Evolutionary conservation across 163 green algal genomes (phyloP).

Genomic region (Scenedesmus sp.): DNA sequence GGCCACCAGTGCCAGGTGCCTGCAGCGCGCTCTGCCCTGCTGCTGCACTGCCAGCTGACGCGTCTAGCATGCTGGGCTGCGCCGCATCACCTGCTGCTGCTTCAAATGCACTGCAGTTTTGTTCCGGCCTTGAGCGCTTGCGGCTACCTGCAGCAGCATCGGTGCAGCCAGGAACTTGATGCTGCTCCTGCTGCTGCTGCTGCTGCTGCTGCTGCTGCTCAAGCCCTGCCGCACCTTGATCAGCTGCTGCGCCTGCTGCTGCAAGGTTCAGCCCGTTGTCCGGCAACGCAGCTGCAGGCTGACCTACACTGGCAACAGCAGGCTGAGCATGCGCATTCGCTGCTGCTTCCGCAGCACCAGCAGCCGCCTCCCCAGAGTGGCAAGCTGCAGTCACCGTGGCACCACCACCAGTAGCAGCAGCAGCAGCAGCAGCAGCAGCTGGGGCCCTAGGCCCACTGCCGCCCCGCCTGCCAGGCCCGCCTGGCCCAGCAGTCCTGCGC

Average conservation of each 20-base stretch:
- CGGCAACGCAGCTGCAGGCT: not conserved
- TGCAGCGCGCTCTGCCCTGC: not conserved
- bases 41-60: not conserved
- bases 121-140: not conserved
- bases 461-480: not conserved
- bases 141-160: conserved; percentile 6
- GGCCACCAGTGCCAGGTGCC: not conserved
- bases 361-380: not conserved
- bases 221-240: not conserved
- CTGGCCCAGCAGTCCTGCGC: conserved; percentile 3
- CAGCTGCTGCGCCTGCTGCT: not conserved
- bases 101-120: not conserved
- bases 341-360: not conserved
- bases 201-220: not conserved
- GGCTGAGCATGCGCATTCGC: not conserved
- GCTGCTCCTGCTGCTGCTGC: not conserved
- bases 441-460: not conserved
- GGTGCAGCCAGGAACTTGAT: not conserved
- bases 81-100: not conserved
- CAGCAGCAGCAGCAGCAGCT: conserved; percentile 12
- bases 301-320: not conserved
- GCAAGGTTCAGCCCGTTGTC: not conserved
- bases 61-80: not conserved
- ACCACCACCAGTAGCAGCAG: not conserved
- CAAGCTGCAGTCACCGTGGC: not conserved